Conservation (phyloP, 768 basidiomycete species). For the Leccinellum albellum region DNA sequence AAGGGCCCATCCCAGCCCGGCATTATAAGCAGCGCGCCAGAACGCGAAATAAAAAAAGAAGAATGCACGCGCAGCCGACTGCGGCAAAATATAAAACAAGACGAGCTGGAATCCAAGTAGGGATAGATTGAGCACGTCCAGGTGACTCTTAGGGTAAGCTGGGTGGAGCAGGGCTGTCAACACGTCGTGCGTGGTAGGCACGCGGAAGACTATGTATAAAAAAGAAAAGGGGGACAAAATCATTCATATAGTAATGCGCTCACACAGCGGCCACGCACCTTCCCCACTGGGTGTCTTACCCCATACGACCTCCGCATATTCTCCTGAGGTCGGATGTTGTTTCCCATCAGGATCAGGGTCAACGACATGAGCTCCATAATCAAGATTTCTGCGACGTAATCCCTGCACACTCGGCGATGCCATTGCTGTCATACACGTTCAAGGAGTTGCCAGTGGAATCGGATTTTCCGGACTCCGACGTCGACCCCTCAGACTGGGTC, state of each 20-base stretch:
- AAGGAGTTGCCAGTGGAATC: too few relatives aligned
- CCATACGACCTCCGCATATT: slow-evolving; percentile 65
- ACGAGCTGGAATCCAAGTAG: slow-evolving; percentile 73
- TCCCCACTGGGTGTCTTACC: slow-evolving; percentile 81
- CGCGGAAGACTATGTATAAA: slow-evolving; percentile 86
- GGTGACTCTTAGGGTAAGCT: slow-evolving; percentile 77
- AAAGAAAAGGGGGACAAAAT: neutral
- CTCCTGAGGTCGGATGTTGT: slow-evolving; percentile 11
- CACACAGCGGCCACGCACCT: slow-evolving; percentile 42
- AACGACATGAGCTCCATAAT: slow-evolving; percentile 1
- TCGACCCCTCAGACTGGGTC: too few relatives aligned
- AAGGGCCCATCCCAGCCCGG: slow-evolving; percentile 89
- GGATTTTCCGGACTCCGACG: too few relatives aligned
- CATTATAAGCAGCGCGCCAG: slow-evolving; percentile 91
- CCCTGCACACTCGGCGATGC: slow-evolving; percentile 14
- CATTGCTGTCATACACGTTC: slow-evolving; percentile 16
- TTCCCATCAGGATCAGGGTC: slow-evolving; percentile 14
- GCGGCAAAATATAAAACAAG: slow-evolving; percentile 68
- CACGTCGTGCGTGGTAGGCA: slow-evolving; percentile 90
- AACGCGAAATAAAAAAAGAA: slow-evolving; percentile 91
- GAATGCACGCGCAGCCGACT: slow-evolving; percentile 51
- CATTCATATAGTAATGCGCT: slow-evolving; percentile 3
- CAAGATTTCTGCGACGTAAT: slow-evolving; percentile 21
- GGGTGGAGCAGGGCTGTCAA: slow-evolving; percentile 83
- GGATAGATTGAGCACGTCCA: slow-evolving; percentile 82